These are phyloP conservation scores for Penicillium fuscoglaucum DNA, from an alignment of 2,329 filamentous ascomycete genomes.

Conservation along the genomic window DNA sequence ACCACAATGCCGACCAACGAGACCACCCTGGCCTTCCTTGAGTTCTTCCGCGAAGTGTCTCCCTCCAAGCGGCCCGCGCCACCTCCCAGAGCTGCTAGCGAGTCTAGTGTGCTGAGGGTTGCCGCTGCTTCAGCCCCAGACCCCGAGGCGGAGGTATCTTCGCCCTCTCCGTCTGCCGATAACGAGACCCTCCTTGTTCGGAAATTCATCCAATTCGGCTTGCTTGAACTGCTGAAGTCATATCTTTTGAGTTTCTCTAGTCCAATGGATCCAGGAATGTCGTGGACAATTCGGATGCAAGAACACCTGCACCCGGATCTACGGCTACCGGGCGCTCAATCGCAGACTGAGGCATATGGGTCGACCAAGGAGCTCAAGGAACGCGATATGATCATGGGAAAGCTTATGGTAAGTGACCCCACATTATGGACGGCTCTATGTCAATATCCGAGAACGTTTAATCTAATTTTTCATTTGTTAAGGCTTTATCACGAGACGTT, in stretches of 20 bases:
- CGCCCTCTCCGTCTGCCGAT: conserved; percentile 37
- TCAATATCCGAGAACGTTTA: not conserved
- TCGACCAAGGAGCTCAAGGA: conserved; percentile 51
- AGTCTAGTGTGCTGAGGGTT: conserved; percentile 42
- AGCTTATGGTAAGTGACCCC: conserved; percentile 48
- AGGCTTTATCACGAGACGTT: conserved; percentile 57
- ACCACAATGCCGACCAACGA: conserved; percentile 57
- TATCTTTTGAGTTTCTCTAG: conserved; percentile 51
- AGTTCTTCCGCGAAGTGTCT: conserved; percentile 58
- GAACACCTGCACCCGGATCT: conserved; percentile 57
- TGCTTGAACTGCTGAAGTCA: conserved; percentile 62
- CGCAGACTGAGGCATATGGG: conserved; percentile 54
- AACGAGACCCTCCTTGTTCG: conserved; percentile 55
- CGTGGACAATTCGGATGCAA: conserved; percentile 53
- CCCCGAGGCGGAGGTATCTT: conserved; percentile 55
- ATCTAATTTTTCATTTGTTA: not conserved
- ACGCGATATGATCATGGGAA: conserved; percentile 57
- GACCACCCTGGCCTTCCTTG: conserved; percentile 58
- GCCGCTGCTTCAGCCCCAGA: conserved; percentile 51
- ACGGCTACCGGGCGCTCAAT: conserved; percentile 52
- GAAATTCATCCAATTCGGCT: conserved; percentile 61
- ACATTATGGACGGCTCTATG: not conserved
- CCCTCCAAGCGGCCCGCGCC: conserved; percentile 60
- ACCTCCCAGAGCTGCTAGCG: conserved; percentile 58
- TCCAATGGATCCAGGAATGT: conserved; percentile 42